A percentile compares a stretch with the other conserved stretches of the same genome.
phyloP scores from a whole-genome alignment of 1,139 yeast genomes.

The Zygotorulaspora mrakii region DNA sequence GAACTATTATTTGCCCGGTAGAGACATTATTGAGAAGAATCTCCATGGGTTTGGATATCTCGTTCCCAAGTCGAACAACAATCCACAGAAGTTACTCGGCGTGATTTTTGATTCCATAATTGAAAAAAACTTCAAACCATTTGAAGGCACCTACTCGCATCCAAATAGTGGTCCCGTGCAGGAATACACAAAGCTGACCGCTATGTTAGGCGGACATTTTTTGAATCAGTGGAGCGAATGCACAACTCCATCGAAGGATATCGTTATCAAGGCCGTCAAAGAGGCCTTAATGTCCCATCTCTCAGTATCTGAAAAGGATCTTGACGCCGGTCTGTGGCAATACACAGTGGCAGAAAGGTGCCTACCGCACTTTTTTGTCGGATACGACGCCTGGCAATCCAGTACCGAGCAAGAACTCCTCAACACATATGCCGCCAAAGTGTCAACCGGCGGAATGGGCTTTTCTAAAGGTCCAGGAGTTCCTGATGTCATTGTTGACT shows the following conservation, averaged over 20 bases:
- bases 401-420: constrained; percentile 39
- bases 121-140: constrained; percentile 46
- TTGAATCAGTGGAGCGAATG: constrained; percentile 37
- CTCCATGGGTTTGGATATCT: constrained; percentile 80
- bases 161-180: constrained; percentile 16
- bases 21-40: constrained; percentile 35
- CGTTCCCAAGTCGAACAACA: constrained; percentile 57
- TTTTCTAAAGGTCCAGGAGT: constrained; percentile 84
- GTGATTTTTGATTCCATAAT: constrained; percentile 88
- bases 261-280: constrained; percentile 45
- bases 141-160: constrained; percentile 22
- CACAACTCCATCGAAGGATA: constrained; percentile 46
- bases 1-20: constrained; percentile 53
- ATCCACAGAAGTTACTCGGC: constrained; percentile 68
- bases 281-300: constrained; percentile 50
- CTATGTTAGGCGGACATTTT: constrained; percentile 87
- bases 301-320: constrained; percentile 42
- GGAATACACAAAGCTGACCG: constrained; percentile 65
- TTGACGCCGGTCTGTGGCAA: constrained; percentile 34
- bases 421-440: constrained; percentile 40
- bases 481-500: constrained; percentile 75
- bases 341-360: constrained; percentile 44
- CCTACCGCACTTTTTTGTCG: constrained; percentile 79
- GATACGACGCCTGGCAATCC: constrained; percentile 53
- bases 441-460: constrained; percentile 77